These are phyloP conservation scores for Hypericum androsaemum DNA, from an alignment of 345 rosid genomes.

Conservation along the genomic window DNA sequence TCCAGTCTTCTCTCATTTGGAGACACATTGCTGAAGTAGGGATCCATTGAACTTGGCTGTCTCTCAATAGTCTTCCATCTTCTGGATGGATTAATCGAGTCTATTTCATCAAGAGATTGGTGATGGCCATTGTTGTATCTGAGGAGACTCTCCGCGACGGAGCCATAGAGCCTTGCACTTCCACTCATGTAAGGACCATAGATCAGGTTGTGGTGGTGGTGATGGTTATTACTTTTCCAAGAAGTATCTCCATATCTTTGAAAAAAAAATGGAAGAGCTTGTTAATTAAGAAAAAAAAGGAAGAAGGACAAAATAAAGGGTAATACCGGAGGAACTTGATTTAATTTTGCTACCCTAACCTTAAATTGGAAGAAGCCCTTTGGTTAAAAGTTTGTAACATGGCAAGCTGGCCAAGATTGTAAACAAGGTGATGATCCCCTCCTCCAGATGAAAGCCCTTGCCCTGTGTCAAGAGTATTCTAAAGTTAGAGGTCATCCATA, in stretches of 20 bases:
- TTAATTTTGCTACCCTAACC: not conserved
- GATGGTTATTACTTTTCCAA: slow-evolving; percentile 30
- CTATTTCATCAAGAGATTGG: slow-evolving; percentile 23
- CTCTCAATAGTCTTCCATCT: slow-evolving; percentile 10
- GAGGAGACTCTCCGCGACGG: slow-evolving; percentile 22
- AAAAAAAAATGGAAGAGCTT: not conserved
- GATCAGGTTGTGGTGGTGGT: slow-evolving; percentile 3
- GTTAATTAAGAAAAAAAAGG: not conserved
- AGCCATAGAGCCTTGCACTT: slow-evolving; percentile 21
- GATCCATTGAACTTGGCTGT: slow-evolving; percentile 18
- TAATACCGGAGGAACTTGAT: not conserved
- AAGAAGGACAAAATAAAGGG: not conserved
- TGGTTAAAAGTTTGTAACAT: slow-evolving; percentile 48
- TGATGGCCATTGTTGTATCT: slow-evolving; percentile 22
- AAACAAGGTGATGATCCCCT: slow-evolving; percentile 32
- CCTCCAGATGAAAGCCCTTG: slow-evolving; percentile 39
- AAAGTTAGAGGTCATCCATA: slow-evolving; percentile 6
- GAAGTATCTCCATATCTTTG: slow-evolving; percentile 38
- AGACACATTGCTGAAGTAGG: slow-evolving; percentile 9
- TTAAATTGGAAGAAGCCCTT: slow-evolving; percentile 32
- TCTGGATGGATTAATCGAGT: slow-evolving; percentile 21
- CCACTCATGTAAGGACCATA: slow-evolving; percentile 16
- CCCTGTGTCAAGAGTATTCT: slow-evolving; percentile 18
- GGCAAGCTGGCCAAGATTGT: slow-evolving; percentile 53
- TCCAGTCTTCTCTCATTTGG: slow-evolving; percentile 8